A percentile compares a stretch with the other conserved stretches of the same genome.
phyloP scores from a whole-genome alignment of 208 protist species.

The Giardia muris region DNA sequence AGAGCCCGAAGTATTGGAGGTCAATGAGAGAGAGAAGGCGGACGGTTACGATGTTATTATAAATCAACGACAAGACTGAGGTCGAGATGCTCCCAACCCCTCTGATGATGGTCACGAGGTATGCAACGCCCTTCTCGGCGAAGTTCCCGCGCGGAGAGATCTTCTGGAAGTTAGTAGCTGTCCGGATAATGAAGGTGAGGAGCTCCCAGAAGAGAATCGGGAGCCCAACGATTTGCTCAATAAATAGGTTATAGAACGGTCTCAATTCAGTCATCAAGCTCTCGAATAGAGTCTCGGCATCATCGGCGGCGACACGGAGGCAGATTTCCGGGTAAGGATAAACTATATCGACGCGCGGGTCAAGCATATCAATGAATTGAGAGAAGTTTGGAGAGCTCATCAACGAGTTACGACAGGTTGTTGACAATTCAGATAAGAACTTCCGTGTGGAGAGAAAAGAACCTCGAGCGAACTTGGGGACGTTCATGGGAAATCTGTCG shows the following conservation, averaged over 20 bases:
- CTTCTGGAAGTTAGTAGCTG: not conserved
- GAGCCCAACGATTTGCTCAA: not conserved
- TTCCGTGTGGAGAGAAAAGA: not conserved
- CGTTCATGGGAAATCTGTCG: not conserved
- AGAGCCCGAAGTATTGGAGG: not conserved
- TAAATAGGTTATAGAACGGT: not conserved
- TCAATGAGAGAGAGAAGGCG: not conserved
- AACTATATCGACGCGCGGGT: not conserved
- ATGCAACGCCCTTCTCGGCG: not conserved
- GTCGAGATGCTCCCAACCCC: not conserved
- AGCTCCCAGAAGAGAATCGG: not conserved
- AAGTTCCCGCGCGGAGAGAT: not conserved
- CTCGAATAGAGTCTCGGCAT: not conserved
- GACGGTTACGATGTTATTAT: not conserved
- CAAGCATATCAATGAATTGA: not conserved
- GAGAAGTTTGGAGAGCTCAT: not conserved
- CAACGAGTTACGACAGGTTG: not conserved
- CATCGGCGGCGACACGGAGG: not conserved
- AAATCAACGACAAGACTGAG: not conserved
- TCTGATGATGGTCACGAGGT: not conserved
- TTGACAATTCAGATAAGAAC: not conserved
- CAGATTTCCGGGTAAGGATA: not conserved
- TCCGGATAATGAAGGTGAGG: not conserved
- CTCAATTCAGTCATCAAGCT: not conserved
- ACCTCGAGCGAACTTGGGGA: not conserved